These are phyloP conservation scores for Plasmodium billcollinsi DNA, from an alignment of 169 alveolate genomes.

Conservation along the genomic window DNA sequence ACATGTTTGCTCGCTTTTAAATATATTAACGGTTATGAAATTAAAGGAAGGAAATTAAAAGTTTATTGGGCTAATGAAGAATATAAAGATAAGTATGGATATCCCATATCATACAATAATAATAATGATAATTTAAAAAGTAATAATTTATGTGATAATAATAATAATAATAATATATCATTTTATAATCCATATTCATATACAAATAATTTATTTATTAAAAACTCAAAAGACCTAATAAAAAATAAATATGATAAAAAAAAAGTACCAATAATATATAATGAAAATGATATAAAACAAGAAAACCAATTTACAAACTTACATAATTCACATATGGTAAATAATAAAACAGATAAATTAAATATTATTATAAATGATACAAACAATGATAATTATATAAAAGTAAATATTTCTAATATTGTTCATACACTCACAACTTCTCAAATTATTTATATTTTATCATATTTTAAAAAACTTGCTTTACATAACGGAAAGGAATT, in stretches of 20 bases:
- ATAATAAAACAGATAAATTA: neutral
- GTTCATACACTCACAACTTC: constrained; percentile 74
- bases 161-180: neutral
- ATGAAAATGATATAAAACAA: neutral
- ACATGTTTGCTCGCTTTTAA: constrained; percentile 81
- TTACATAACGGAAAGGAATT: constrained; percentile 58
- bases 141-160: neutral
- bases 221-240: neutral
- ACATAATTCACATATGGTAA: neutral
- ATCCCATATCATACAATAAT: neutral
- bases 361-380: neutral
- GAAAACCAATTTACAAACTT: neutral
- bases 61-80: constrained; percentile 83
- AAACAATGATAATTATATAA: constrained; percentile 11
- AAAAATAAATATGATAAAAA: no score
- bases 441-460: constrained; percentile 78
- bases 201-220: no score
- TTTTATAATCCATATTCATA: no score
- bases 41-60: constrained; percentile 78
- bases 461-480: constrained; percentile 77
- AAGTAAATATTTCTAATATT: constrained; percentile 25
- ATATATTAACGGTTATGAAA: constrained; percentile 80
- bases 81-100: constrained; percentile 59
- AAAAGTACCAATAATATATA: neutral
- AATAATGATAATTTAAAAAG: neutral